Percentiles rank a stretch among this genome's conserved stretches.
These are phyloP conservation scores for Leccinum subtestaceum DNA, from an alignment of 768 basidiomycete species.

Conservation along the genomic window DNA sequence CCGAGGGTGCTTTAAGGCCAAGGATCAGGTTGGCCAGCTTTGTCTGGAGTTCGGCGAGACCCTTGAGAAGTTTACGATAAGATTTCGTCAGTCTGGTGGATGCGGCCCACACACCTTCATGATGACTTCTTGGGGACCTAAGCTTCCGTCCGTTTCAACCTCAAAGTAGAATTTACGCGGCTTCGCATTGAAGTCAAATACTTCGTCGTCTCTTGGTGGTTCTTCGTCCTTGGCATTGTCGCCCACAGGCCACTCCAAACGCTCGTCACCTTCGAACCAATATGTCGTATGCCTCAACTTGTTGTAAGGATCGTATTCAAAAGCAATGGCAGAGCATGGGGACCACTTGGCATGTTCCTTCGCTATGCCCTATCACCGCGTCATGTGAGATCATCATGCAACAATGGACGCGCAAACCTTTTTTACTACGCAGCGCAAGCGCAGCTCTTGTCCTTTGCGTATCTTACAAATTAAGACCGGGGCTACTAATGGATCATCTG, in stretches of 20 bases:
- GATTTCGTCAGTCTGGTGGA: background rate
- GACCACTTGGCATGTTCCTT: slow-evolving; percentile 99
- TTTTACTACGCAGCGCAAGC: slow-evolving; percentile 82
- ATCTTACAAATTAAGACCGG: slow-evolving; percentile 90
- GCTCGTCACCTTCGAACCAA: slow-evolving; percentile 85
- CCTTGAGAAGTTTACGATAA: slow-evolving; percentile 40
- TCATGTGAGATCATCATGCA: background rate
- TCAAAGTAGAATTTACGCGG: slow-evolving; percentile 92
- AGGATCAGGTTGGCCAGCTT: slow-evolving; percentile 80
- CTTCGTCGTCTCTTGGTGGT: slow-evolving; percentile 71
- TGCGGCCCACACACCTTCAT: slow-evolving; percentile 57
- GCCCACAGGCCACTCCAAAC: slow-evolving; percentile 88
- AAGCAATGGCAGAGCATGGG: slow-evolving; percentile 89
- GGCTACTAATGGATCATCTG: slow-evolving; percentile 57
- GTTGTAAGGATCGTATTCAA: slow-evolving; percentile 98
- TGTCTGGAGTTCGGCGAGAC: slow-evolving; percentile 72
- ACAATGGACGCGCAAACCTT: slow-evolving; percentile 56
- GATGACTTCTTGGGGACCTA: slow-evolving; percentile 85
- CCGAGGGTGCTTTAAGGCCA: slow-evolving; percentile 63
- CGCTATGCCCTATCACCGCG: slow-evolving; percentile 74
- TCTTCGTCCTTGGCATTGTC: slow-evolving; percentile 86
- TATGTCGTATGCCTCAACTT: slow-evolving; percentile 93
- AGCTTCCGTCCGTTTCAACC: slow-evolving; percentile 90
- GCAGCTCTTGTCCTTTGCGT: slow-evolving; percentile 90
- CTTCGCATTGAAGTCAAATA: slow-evolving; percentile 85